Evolutionary conservation across 2,329 filamentous ascomycete genomes (phyloP).

Genomic region (Davidsoniella eucalypti): DNA sequence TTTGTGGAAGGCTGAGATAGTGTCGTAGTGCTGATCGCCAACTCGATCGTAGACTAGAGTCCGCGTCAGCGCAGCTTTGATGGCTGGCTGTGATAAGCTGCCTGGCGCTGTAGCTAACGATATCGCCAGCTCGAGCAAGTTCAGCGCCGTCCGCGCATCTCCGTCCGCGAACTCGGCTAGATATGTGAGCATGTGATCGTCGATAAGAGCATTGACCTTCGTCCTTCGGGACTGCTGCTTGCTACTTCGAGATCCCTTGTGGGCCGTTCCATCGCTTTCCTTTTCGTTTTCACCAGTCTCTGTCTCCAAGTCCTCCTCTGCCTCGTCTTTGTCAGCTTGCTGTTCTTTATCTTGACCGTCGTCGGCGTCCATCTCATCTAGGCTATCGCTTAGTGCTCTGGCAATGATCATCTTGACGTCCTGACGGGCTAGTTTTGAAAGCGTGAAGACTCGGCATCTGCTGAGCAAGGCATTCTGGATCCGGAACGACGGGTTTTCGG

Average conservation of each 20-base stretch:
- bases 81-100: slow-evolving; percentile 52
- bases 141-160: slow-evolving; percentile 82
- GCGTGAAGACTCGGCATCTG: slow-evolving; percentile 77
- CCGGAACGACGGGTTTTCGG: slow-evolving; percentile 92
- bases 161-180: slow-evolving; percentile 79
- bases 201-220: slow-evolving; percentile 36
- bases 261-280: neutral
- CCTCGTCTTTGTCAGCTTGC: neutral
- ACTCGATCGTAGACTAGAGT: slow-evolving; percentile 90
- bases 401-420: slow-evolving; percentile 58
- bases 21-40: slow-evolving; percentile 94
- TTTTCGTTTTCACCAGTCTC: too few relatives aligned
- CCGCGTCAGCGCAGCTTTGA: slow-evolving; percentile 74
- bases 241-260: neutral
- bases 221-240: neutral
- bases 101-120: slow-evolving; percentile 46
- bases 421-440: slow-evolving; percentile 55
- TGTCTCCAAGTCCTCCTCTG: too few relatives aligned
- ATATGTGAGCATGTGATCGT: slow-evolving; percentile 62
- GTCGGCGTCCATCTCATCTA: neutral
- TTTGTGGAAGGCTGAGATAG: slow-evolving; percentile 94
- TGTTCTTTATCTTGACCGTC: neutral
- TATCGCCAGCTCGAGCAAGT: slow-evolving; percentile 78
- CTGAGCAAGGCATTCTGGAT: slow-evolving; percentile 76
- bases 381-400: slow-evolving; percentile 45